Evolutionary conservation across 1,284 basidiomycete genomes (phyloP).

Genomic region (Cryptococcus sp.): DNA sequence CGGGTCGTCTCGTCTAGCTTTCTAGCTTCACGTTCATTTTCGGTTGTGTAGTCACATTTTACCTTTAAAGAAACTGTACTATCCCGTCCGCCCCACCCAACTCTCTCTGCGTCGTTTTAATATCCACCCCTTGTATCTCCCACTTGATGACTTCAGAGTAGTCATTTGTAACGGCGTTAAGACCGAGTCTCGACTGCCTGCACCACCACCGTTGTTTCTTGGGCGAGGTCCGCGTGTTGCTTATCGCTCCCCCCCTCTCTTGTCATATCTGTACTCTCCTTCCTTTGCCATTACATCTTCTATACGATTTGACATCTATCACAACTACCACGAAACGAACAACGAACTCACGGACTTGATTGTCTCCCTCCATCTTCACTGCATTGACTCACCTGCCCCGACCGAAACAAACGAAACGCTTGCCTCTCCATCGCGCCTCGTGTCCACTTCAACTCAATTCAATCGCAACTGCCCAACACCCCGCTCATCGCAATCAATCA

Average conservation of each 20-base stretch:
- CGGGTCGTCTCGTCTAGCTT: slow-evolving; percentile 8
- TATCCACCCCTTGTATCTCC: slow-evolving; percentile 3
- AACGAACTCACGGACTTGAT: slow-evolving; percentile 6
- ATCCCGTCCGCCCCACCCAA: slow-evolving; percentile 11
- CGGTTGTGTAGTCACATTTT: slow-evolving; percentile 4
- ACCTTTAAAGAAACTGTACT: slow-evolving; percentile 15
- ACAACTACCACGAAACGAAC: slow-evolving; percentile 4
- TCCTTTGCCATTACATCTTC: slow-evolving; percentile 2
- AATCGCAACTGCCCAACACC: no score
- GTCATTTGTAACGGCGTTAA: slow-evolving; percentile 11
- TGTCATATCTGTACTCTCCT: not conserved
- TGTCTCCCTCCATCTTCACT: slow-evolving; percentile 1
- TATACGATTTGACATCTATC: slow-evolving; percentile 2
- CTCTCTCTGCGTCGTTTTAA: slow-evolving; percentile 9
- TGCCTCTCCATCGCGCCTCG: slow-evolving; percentile 5
- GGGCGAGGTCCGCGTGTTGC: not conserved
- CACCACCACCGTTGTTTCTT: slow-evolving; percentile 3
- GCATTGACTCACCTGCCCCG: not conserved
- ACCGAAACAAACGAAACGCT: slow-evolving; percentile 1
- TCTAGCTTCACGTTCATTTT: slow-evolving; percentile 1
- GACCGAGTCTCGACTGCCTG: slow-evolving; percentile 11
- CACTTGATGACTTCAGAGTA: slow-evolving; percentile 13
- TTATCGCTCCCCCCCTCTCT: not conserved
- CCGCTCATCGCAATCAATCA: no score
- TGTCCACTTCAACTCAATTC: slow-evolving; percentile 3